These are phyloP conservation scores for Ustilaginoidea virens DNA, from an alignment of 2,329 filamentous ascomycete genomes.

Conservation along the genomic window DNA sequence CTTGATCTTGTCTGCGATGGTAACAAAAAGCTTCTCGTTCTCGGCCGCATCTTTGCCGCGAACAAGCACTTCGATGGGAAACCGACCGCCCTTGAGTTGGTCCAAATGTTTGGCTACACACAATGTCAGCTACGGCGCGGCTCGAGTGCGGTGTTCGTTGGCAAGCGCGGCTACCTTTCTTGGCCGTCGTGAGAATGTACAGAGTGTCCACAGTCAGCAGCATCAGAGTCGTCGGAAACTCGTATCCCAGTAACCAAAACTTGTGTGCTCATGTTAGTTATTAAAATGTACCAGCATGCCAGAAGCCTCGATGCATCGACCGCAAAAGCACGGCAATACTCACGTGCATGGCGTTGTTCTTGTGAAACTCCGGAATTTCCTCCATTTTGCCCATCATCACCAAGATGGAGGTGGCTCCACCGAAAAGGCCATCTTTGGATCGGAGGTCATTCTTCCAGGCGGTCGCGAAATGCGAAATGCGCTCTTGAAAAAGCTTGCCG, in stretches of 20 bases:
- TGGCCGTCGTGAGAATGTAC: conserved; percentile 88
- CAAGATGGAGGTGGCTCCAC: conserved; percentile 72
- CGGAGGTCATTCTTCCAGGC: conserved; percentile 97
- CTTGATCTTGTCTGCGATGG: conserved; percentile 77
- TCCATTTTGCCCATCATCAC: conserved; percentile 92
- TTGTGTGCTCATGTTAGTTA: too few relatives aligned
- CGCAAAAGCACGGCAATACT: conserved; percentile 15
- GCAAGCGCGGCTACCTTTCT: conserved; percentile 57
- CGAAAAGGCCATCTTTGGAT: conserved; percentile 69
- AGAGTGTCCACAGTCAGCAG: conserved; percentile 77
- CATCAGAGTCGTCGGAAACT: conserved; percentile 92
- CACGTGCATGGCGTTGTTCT: conserved; percentile 94
- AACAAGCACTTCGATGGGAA: conserved; percentile 82
- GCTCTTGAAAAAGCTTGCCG: conserved; percentile 84
- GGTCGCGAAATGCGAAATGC: conserved; percentile 70
- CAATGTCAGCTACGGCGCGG: conserved; percentile 16
- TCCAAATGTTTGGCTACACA: conserved; percentile 75
- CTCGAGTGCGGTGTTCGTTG: background rate
- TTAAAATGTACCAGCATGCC: too few relatives aligned
- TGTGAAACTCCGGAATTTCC: conserved; percentile 74
- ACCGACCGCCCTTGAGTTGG: conserved; percentile 78
- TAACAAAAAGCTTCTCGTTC: conserved; percentile 80
- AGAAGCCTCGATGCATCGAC: background rate
- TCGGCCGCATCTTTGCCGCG: conserved; percentile 82
- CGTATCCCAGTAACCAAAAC: conserved; percentile 98